Percentiles rank a stretch among this genome's conserved stretches.
Evolutionary conservation across 2,329 filamentous ascomycete species (phyloP).

Genomic region (Talaromyces sp.): DNA sequence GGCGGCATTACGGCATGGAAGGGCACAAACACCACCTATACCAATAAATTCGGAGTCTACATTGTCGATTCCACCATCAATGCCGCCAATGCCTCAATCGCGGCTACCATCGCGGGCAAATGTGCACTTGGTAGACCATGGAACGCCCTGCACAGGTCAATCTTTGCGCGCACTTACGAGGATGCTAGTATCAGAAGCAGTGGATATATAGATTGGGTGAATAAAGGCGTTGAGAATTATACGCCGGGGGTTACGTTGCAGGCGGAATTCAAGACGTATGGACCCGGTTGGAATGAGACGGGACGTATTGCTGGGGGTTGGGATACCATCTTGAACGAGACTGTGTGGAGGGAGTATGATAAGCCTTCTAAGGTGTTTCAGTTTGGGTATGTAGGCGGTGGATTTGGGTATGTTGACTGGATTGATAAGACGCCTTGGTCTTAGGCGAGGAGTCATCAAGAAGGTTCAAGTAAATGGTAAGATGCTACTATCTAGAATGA

Average conservation of each 20-base stretch:
- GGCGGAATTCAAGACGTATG: constrained; percentile 54
- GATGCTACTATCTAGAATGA: too few relatives aligned
- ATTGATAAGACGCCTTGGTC: constrained; percentile 39
- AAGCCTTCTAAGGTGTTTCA: constrained; percentile 48
- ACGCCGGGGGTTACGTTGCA: constrained; percentile 49
- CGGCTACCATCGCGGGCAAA: constrained; percentile 40
- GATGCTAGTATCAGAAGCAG: constrained; percentile 52
- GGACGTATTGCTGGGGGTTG: constrained; percentile 43
- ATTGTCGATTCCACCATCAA: constrained; percentile 54
- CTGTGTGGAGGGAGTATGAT: constrained; percentile 38
- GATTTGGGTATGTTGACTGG: constrained; percentile 48
- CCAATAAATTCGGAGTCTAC: constrained; percentile 66
- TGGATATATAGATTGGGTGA: constrained; percentile 56
- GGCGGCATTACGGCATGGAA: constrained; percentile 70
- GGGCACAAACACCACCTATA: constrained; percentile 62
- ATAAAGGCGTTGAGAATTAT: constrained; percentile 38
- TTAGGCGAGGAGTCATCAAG: background rate
- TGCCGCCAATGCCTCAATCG: constrained; percentile 52
- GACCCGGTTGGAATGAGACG: constrained; percentile 54
- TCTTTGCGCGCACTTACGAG: constrained; percentile 56
- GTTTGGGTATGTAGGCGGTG: constrained; percentile 38
- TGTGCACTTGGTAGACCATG: constrained; percentile 63
- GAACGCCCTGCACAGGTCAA: constrained; percentile 56
- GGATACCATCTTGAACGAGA: constrained; percentile 46
- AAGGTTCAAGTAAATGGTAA: too few relatives aligned